Evolutionary conservation across 225 moss, liverwort and hornwort genomes (phyloP), one percentile per base, ranked within the genome.

Genomic region (Thuidium tamariscinum): DNA sequence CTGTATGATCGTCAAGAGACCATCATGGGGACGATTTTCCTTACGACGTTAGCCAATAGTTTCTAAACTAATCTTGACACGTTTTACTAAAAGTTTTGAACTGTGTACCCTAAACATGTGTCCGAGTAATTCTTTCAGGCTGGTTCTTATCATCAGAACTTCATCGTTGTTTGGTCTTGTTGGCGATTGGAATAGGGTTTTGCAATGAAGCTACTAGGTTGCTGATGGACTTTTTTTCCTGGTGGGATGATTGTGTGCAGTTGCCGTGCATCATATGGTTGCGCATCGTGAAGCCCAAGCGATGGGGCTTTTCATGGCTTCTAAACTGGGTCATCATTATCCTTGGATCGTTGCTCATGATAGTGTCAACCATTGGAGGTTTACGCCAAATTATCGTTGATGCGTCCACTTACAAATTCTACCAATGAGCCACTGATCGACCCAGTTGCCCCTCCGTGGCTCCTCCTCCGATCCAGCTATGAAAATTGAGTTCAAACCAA

Each of bases 221-320:
- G 22, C 41, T 85, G 62, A 46, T 36, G 48, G 7, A n/a, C 49
- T 52, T 52, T 55, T 46, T n/a, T n/a, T n/a, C n/a, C 18, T 62
- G 82, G 34, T 68, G 73, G 68, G 17, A 44, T 54, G 75, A 27
- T 67, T 86, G 81, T 76, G 82, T 62, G 89, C 89, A 93, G 94
- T 78, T 94, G 81, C 94, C 94, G 27, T 94, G 93, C 88, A 93
- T 94, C 63, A 93, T 94, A 86, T 94, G 94, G 94, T 82, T 94
- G 71, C 84, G 89, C 70, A 92, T 93, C 22, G 90, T 90, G 86
- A 93, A 94, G 83, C 94, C 93, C 32, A 93, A 88, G 80, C 57
- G 3, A 22, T 91, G 16, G 5, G 70, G 89, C 5, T 6, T 86
- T 21, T 84, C 88, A 2, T 94, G 94, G 94, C 5, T 44, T 2